Conservation (phyloP, 2,329 filamentous ascomycete genomes). For the Colletotrichum coccodes region DNA sequence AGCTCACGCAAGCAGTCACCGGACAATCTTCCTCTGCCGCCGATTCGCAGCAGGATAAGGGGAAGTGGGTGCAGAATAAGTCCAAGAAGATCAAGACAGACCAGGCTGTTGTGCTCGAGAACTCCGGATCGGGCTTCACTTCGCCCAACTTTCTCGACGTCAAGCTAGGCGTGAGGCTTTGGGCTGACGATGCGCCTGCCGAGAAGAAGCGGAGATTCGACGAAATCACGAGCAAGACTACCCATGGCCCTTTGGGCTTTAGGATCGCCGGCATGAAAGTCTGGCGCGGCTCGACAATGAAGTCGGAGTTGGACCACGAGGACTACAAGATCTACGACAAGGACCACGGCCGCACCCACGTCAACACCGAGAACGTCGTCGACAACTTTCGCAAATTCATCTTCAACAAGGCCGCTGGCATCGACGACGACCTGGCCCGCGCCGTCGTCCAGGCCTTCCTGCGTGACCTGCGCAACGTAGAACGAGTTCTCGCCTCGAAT, state of each 20-base stretch:
- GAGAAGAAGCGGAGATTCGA: slow-evolving; percentile 71
- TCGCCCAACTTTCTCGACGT: slow-evolving; percentile 92
- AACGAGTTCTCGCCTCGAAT: slow-evolving; percentile 62
- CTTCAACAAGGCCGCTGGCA: slow-evolving; percentile 67
- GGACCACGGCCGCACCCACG: slow-evolving; percentile 65
- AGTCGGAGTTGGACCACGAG: slow-evolving; percentile 61
- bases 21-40: slow-evolving; percentile 42
- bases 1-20: slow-evolving; percentile 44
- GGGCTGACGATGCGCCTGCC: slow-evolving; percentile 77
- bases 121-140: slow-evolving; percentile 82
- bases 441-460: slow-evolving; percentile 65
- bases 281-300: slow-evolving; percentile 65
- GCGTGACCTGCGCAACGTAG: slow-evolving; percentile 61
- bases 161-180: slow-evolving; percentile 88
- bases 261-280: slow-evolving; percentile 74
- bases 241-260: slow-evolving; percentile 69
- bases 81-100: slow-evolving; percentile 77
- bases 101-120: slow-evolving; percentile 84
- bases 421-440: slow-evolving; percentile 67
- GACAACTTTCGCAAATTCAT: slow-evolving; percentile 67
- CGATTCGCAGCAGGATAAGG: slow-evolving; percentile 31
- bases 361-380: slow-evolving; percentile 64
- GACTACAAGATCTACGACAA: slow-evolving; percentile 71
- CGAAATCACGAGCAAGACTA: slow-evolving; percentile 67
- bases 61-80: slow-evolving; percentile 60